Evolutionary conservation across 1,284 basidiomycete species (phyloP).

Genomic region (Polyporus tsugae): DNA sequence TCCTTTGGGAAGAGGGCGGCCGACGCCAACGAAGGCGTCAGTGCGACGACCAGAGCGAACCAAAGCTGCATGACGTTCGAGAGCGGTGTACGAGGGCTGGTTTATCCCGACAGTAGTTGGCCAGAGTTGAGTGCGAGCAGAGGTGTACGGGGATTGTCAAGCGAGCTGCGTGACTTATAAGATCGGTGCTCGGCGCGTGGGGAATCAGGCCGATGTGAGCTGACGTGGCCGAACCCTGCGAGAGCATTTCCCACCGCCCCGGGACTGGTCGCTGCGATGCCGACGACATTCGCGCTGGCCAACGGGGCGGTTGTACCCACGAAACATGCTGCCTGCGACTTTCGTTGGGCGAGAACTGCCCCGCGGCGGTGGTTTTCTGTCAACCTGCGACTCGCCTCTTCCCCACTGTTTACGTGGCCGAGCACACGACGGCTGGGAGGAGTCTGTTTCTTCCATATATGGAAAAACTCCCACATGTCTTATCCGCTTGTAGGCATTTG

Average conservation of each 20-base stretch:
- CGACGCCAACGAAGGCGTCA: conserved; percentile 62
- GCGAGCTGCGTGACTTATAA: conserved; percentile 33
- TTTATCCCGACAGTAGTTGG: neutral
- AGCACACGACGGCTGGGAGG: conserved; percentile 10
- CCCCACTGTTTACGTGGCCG: conserved; percentile 27
- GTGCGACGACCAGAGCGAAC: conserved; percentile 42
- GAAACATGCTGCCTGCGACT: conserved; percentile 34
- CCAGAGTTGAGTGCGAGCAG: conserved; percentile 17
- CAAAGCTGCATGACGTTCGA: conserved; percentile 39
- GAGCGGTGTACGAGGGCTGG: neutral
- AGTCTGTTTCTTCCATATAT: conserved; percentile 14
- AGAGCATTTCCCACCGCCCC: conserved; percentile 39
- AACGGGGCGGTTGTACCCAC: conserved; percentile 32
- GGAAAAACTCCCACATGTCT: neutral
- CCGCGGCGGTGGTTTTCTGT: conserved; percentile 18
- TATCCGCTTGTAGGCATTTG: neutral
- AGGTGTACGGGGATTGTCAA: conserved; percentile 16
- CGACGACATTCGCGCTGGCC: conserved; percentile 31
- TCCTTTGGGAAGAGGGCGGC: conserved; percentile 80
- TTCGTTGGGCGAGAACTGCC: conserved; percentile 21
- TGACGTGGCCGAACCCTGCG: conserved; percentile 41
- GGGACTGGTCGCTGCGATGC: conserved; percentile 33
- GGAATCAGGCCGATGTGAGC: conserved; percentile 32
- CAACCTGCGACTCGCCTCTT: conserved; percentile 15
- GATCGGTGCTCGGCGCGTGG: conserved; percentile 31